phyloP scores from a whole-genome alignment of 495 filamentous ascomycete species.

The Evernia prunastri region DNA sequence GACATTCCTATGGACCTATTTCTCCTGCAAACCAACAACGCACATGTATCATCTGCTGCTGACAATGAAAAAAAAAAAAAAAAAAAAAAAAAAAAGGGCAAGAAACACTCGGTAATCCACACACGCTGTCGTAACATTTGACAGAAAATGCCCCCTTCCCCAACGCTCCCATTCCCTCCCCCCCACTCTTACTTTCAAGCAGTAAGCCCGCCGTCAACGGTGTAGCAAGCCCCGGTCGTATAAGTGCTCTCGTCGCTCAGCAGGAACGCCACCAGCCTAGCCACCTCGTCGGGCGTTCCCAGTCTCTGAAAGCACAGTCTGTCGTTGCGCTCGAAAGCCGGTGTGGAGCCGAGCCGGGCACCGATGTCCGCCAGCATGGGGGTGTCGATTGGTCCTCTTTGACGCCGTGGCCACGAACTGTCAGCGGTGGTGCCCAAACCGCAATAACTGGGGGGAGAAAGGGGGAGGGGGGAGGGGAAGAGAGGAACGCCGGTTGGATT shows the following conservation, averaged over 20 bases:
- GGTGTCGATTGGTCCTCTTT: constrained; percentile 50
- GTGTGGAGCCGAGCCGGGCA: constrained; percentile 3
- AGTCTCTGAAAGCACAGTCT: constrained; percentile 37
- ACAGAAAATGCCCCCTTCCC: no score
- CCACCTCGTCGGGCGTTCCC: constrained; percentile 46
- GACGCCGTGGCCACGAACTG: no score
- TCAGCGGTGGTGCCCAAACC: no score
- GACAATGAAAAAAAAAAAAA: no score
- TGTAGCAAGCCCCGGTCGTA: constrained; percentile 43
- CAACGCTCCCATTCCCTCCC: no score
- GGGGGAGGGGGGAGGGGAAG: neutral
- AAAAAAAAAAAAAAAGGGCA: no score
- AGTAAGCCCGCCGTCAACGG: constrained; percentile 33
- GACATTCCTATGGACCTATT: no score
- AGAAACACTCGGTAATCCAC: no score
- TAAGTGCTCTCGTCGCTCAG: constrained; percentile 51
- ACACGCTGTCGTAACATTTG: no score
- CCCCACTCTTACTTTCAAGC: neutral
- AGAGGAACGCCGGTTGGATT: neutral
- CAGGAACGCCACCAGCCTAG: constrained; percentile 48
- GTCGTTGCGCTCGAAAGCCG: neutral
- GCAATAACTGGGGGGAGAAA: no score
- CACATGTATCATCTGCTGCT: no score
- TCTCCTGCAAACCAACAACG: no score
- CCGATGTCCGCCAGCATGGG: constrained; percentile 39